Conservation (phyloP, 192 early-diverging fungal genomes). For the Entomortierella parvispora region DNA sequence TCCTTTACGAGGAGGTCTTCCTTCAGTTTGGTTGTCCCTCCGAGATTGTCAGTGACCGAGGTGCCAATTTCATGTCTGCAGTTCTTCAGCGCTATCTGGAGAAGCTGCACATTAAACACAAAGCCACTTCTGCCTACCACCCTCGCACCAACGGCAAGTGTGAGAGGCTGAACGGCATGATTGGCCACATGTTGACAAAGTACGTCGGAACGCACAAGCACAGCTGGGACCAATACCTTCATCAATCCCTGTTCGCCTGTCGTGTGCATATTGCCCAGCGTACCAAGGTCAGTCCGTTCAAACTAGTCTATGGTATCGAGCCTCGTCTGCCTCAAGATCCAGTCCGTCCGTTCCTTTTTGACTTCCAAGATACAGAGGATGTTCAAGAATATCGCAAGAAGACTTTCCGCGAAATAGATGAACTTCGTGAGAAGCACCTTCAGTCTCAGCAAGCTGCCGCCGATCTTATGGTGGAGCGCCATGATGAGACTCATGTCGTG, state of each 20-base stretch:
- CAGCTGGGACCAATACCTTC: slow-evolving; percentile 23
- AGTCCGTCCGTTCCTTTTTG: slow-evolving; percentile 16
- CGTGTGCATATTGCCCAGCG: slow-evolving; percentile 1
- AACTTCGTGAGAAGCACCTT: neutral
- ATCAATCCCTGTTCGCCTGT: slow-evolving; percentile 15
- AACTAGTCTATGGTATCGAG: slow-evolving; percentile 26
- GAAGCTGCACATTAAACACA: slow-evolving; percentile 14
- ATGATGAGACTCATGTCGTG: neutral
- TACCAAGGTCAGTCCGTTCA: slow-evolving; percentile 14
- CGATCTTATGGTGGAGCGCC: neutral
- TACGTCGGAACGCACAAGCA: slow-evolving; percentile 9
- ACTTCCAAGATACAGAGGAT: neutral
- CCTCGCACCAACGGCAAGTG: slow-evolving; percentile 19
- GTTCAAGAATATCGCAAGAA: no score
- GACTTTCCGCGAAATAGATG: neutral
- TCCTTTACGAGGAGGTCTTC: slow-evolving; percentile 44
- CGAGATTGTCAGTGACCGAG: slow-evolving; percentile 19
- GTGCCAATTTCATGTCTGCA: slow-evolving; percentile 22
- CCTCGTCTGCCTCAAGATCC: slow-evolving; percentile 20
- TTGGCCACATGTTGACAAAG: neutral
- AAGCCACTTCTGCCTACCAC: slow-evolving; percentile 12
- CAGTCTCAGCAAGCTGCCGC: neutral
- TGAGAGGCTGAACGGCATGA: slow-evolving; percentile 18
- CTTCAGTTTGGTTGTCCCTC: slow-evolving; percentile 31
- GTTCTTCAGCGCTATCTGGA: neutral